Base-by-base conservation (phyloP, 1,139 yeast genomes). In the Suzukiozyma palmioleophila region DNA sequence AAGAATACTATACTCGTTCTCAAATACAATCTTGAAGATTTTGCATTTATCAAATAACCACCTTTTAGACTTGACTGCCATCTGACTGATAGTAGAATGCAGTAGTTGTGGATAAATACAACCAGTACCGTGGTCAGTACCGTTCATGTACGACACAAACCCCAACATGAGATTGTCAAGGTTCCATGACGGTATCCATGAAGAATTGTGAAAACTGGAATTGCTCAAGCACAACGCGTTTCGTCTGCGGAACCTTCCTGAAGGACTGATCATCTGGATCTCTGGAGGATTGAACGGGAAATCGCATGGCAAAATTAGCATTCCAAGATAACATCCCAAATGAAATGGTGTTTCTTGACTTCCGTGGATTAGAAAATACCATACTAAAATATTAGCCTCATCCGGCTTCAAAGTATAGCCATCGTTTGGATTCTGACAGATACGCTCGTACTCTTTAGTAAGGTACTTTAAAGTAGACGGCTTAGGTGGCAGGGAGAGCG, bases 291-390 rank as follows among this genome's bases (percentile, higher is more conserved):
- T 32, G 38, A 39, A 46, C 3, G 55, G 54, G 37, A 37, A 52
- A 31, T 51, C 39, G 4, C 39, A 28, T 12, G 56, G 55, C 32
- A 51, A 51, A 24, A 46, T 39, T 3, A 51, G 36, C 12, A 44
- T 43, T n/a, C 50, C 51, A 36, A 51, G 36, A 35, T 48, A 52
- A 22, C 50, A 39, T 7, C 56, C 55, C 3, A 45, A 45, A 12
- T 41, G 44, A 35, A 41, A 51, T 5, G 46, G 45, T 4, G 54
- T 50, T 11, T 38, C 41, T 3, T 31, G 38, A 11, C 45, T 42
- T 11, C 56, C 56, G 34, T 44, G 38, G 8, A 52, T 33, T 27
- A 52, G 37, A 30, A 51, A 50, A 38, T 51, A 49, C 54, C 55
- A 52, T 12, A 43, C 36, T 16, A 48, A 41, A 9, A 49, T 33